Evolutionary conservation across 495 filamentous ascomycete genomes (phyloP).

Genomic region (Parachaetomium inaequale): DNA sequence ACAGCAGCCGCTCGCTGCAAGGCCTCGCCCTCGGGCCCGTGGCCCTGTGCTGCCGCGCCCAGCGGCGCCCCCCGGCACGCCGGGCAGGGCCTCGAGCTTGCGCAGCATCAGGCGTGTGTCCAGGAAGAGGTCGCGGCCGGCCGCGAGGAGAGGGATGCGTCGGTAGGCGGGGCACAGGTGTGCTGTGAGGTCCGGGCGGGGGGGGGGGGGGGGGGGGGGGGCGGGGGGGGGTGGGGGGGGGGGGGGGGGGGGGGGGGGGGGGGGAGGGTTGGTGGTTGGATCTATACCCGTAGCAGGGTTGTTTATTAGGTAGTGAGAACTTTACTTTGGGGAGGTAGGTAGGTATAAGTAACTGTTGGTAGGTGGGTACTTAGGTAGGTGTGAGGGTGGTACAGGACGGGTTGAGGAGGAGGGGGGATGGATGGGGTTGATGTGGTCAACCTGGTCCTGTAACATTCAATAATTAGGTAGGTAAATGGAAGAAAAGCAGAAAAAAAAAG

Average conservation of each 20-base stretch:
- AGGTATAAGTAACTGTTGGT: not conserved
- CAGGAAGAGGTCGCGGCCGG: conserved; percentile 54
- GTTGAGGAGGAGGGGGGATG: no score
- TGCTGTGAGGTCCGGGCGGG: conserved; percentile 53
- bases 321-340: no score
- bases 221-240: conserved; percentile 45
- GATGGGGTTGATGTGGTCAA: no score
- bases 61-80: no score
- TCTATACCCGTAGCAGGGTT: conserved; percentile 32
- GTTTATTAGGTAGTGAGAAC: not conserved
- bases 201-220: conserved; percentile 51
- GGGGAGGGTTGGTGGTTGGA: conserved; percentile 53
- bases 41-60: no score
- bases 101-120: conserved; percentile 58
- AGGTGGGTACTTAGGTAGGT: no score
- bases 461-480: no score
- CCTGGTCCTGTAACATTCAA: no score
- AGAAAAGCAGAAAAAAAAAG: no score
- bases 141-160: conserved; percentile 60
- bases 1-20: not conserved
- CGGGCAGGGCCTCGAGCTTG: conserved; percentile 49
- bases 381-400: no score
- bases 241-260: conserved; percentile 20
- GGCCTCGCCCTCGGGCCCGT: no score
- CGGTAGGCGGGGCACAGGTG: conserved; percentile 57